Evolutionary conservation across 2,329 filamentous ascomycete species (phyloP), one percentile per base, ranked within the genome.

Genomic region (Alternaria atra): DNA sequence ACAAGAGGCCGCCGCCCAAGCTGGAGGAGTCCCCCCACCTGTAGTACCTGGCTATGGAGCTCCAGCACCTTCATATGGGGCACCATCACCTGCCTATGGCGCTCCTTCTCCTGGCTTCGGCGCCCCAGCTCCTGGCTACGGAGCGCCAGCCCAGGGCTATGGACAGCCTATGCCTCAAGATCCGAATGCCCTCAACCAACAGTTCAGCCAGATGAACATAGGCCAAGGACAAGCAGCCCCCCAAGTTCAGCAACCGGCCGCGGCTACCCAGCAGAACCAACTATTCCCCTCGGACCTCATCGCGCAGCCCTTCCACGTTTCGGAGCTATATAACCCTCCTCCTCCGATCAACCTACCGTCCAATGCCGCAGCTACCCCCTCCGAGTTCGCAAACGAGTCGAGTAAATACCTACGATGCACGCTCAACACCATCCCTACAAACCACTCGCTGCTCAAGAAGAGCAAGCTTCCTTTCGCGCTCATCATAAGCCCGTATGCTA

Each of bases 351-450:
- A 97, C 70, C 84, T 99, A 42, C 95, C 95, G 48, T 89, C 93
- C 52, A 97, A 97, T 82, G 94, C 97, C 76, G 92, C 97, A 57
- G 92, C 96, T 55, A 98, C 94, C 23, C 91, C 93, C 59, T 98
- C 95, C 44, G 92, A 93, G 46, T 85, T 91, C 77, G 90, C 95
- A 63, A 99, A 98, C 81, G 97, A 94, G 82, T 89, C 93, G 55
- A 87, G 94, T 25, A 96, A 96, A 84, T 99, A 96, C 78, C 90
- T 98, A 67, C 92, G 95, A 70, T 98, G 95, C 20, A 98, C 95
- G 6, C 83, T 99, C 66, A 98, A 98, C 79, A 93, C 93, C 27
- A 90, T 97, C 43, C 95, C 95, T 3, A 97, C 93, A 23, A 97
- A 92, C 60, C 89, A 96, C 79, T 95, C 92, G 20, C 86, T 98